Evolutionary conservation across 2,329 filamentous ascomycete genomes (phyloP).

Genomic region (Pseudonectria buxi): DNA sequence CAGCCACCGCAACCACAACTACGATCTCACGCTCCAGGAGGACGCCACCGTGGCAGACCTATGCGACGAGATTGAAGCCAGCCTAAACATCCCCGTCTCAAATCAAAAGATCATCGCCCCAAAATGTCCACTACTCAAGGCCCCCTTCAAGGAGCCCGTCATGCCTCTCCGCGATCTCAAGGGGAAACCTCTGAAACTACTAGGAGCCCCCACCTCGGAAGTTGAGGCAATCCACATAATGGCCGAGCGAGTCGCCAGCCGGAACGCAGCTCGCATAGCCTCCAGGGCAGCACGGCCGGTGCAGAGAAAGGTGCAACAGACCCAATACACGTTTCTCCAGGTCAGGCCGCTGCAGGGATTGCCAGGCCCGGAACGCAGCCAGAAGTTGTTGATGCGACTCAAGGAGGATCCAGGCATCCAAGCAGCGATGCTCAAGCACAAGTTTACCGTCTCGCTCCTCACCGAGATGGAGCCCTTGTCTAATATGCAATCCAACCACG

Average conservation of each 20-base stretch:
- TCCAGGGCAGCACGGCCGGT: slow-evolving; percentile 21
- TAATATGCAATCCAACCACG: slow-evolving; percentile 66
- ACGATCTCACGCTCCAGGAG: slow-evolving; percentile 37
- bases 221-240: slow-evolving; percentile 48
- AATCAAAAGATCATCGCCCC: slow-evolving; percentile 66
- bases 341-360: slow-evolving; percentile 72
- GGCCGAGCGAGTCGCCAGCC: slow-evolving; percentile 39
- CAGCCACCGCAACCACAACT: slow-evolving; percentile 39
- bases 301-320: slow-evolving; percentile 5
- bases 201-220: slow-evolving; percentile 57
- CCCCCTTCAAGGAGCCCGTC: slow-evolving; percentile 54
- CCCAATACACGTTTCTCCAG: slow-evolving; percentile 72
- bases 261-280: slow-evolving; percentile 36
- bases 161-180: slow-evolving; percentile 42
- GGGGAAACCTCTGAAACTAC: slow-evolving; percentile 56
- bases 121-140: slow-evolving; percentile 58
- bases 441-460: slow-evolving; percentile 75
- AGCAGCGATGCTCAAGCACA: slow-evolving; percentile 73
- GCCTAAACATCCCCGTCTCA: slow-evolving; percentile 50
- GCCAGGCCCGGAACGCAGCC: slow-evolving; percentile 64
- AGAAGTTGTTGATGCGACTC: slow-evolving; percentile 66
- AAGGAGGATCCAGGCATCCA: slow-evolving; percentile 80
- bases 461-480: slow-evolving; percentile 92
- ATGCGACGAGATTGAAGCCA: slow-evolving; percentile 47
- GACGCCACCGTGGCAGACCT: slow-evolving; percentile 51